phyloP scores from a whole-genome alignment of 768 basidiomycete genomes.

The Russula ochroleuca region DNA sequence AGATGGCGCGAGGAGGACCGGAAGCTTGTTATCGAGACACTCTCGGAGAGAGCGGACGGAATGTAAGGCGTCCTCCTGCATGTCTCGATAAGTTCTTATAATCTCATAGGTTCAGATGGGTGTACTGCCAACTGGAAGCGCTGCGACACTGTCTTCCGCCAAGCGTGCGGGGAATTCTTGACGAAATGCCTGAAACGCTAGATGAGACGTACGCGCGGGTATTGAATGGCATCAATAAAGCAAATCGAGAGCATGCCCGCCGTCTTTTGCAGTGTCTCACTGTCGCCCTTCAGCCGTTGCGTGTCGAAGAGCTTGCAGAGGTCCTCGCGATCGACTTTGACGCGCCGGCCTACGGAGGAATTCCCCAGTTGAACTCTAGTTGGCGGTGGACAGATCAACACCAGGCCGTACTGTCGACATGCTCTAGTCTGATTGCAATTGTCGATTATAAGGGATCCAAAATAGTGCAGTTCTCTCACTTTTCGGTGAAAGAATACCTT shows the following conservation, averaged over 20 bases:
- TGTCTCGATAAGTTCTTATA: no score
- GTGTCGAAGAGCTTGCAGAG: conserved; percentile 7
- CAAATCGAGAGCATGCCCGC: conserved; percentile 1
- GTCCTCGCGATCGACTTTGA: conserved; percentile 19
- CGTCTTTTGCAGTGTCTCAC: conserved; percentile 15
- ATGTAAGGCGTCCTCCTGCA: not conserved
- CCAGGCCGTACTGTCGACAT: not conserved
- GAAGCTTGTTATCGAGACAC: not conserved
- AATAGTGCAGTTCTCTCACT: conserved; percentile 17
- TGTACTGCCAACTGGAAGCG: not conserved
- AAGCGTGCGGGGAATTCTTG: conserved; percentile 2
- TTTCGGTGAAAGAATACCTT: conserved; percentile 14
- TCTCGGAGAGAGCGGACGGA: conserved; percentile 3
- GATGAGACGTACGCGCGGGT: conserved; percentile 4
- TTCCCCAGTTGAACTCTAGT: not conserved
- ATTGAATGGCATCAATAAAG: not conserved
- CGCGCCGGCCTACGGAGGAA: not conserved
- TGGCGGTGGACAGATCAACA: conserved; percentile 5
- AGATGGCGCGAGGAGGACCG: conserved; percentile 19
- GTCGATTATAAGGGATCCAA: not conserved
- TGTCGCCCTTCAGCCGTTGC: not conserved
- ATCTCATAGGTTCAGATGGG: not conserved
- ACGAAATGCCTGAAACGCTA: conserved; percentile 1
- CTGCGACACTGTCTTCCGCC: not conserved
- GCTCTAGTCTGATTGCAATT: conserved; percentile 8